Evolutionary conservation across 2,329 filamentous ascomycete species (phyloP), one percentile per base, ranked within the genome.

Genomic region (Colletotrichum endophyticum): DNA sequence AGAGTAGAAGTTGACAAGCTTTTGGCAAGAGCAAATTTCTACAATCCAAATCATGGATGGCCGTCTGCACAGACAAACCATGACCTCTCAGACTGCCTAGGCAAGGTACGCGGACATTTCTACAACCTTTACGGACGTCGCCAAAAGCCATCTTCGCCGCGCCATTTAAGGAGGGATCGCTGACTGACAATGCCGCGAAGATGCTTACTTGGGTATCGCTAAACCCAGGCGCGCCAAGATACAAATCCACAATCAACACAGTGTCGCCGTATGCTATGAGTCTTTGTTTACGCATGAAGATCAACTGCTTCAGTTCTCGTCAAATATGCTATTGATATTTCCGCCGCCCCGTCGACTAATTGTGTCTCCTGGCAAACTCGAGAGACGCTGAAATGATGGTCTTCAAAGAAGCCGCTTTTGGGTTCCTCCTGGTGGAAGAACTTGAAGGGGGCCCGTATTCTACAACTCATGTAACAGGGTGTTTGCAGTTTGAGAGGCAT

Each of bases 141-240:
- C 39, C 39, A 44, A n/a, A 11, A n/a, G 39, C 19, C 39, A n/a
- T 6, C 39, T 6, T 44, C 0, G 36, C 36, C 36, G n/a, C n/a
- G n/a, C n/a, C n/a, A n/a, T n/a, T n/a, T n/a, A n/a, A n/a, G n/a
- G n/a, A n/a, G n/a, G n/a, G n/a, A n/a, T 44, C 0, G 16, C 36
- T 19, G 0, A n/a, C 8, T 19, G 2, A 44, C 16, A 44, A 3
- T 44, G 36, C 3, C 16, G 19, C 2, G 36, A 44, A 2, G 1
- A 44, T 1, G 36, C 16, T 1, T 44, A 0, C 36, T 1, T 0
- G 36, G 36, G 36, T 1, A 44, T 44, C 3, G 36, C 5, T 9
- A 19, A 44, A 44, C 36, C 0, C 36, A 44, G 16, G 16, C 36
- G 36, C 36, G 36, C 8, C 36, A 44, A 5, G 5, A 9, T 44